These are phyloP conservation scores for Acephala macrosclerotiorum DNA, from an alignment of 2,329 filamentous ascomycete species.

Conservation along the genomic window DNA sequence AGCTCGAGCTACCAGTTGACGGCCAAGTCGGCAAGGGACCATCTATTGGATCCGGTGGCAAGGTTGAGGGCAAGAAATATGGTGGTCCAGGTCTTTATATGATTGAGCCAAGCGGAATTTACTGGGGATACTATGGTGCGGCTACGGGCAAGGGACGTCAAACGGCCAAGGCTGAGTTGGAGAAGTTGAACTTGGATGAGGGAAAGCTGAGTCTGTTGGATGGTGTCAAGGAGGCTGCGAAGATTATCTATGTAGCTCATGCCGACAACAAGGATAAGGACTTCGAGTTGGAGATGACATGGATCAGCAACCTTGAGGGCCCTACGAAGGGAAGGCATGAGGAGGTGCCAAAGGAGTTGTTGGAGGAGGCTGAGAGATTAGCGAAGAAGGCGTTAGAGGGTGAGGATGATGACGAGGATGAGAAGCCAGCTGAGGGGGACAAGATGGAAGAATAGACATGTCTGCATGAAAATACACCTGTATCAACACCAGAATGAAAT, in stretches of 20 bases:
- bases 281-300: conserved; percentile 99
- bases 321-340: conserved; percentile 93
- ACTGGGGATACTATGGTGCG: conserved; percentile 99
- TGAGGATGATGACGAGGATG: conserved; percentile 82
- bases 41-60: conserved; percentile 81
- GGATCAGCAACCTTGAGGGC: conserved; percentile 86
- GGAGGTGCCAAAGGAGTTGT: conserved; percentile 89
- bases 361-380: conserved; percentile 90
- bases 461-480: conserved; percentile 38
- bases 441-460: conserved; percentile 85
- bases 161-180: conserved; percentile 95
- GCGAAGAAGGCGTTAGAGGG: conserved; percentile 90
- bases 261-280: conserved; percentile 99
- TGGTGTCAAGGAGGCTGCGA: conserved; percentile 93
- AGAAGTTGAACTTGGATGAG: conserved; percentile 90
- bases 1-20: conserved; percentile 84
- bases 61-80: conserved; percentile 75
- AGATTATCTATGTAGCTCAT: conserved; percentile 97
- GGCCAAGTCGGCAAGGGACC: conserved; percentile 89
- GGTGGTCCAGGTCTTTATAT: conserved; percentile 97
- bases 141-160: conserved; percentile 97
- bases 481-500: conserved; percentile 37
- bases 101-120: conserved; percentile 96
- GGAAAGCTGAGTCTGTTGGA: conserved; percentile 81
- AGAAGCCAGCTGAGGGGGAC: conserved; percentile 67